These are phyloP conservation scores for Davidsoniella virescens DNA, from an alignment of 2,329 filamentous ascomycete genomes.

Conservation along the genomic window DNA sequence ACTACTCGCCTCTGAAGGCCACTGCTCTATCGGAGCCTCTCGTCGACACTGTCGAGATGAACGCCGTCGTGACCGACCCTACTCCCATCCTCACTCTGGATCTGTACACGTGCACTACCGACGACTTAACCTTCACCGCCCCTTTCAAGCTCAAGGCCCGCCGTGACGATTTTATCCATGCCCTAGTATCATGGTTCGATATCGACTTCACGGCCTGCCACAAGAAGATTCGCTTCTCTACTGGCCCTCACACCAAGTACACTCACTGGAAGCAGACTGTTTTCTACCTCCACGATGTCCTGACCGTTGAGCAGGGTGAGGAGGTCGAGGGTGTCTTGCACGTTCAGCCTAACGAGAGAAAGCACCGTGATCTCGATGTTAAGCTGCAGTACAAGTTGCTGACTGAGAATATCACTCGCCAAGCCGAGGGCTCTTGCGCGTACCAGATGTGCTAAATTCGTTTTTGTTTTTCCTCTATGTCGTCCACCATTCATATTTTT, in stretches of 20 bases:
- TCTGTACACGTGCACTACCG: slow-evolving; percentile 73
- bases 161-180: slow-evolving; percentile 89
- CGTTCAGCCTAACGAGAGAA: slow-evolving; percentile 84
- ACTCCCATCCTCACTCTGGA: slow-evolving; percentile 73
- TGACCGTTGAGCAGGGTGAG: slow-evolving; percentile 83
- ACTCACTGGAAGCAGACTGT: slow-evolving; percentile 99
- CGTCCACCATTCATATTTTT: neutral
- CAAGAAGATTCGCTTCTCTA: slow-evolving; percentile 94
- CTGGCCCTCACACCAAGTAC: slow-evolving; percentile 95
- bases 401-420: slow-evolving; percentile 55
- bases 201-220: slow-evolving; percentile 98
- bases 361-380: slow-evolving; percentile 89
- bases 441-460: slow-evolving; percentile 61
- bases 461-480: neutral
- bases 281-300: slow-evolving; percentile 86
- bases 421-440: slow-evolving; percentile 50
- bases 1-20: slow-evolving; percentile 86
- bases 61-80: slow-evolving; percentile 91
- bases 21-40: slow-evolving; percentile 90
- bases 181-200: slow-evolving; percentile 96
- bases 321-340: slow-evolving; percentile 54
- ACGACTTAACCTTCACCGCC: slow-evolving; percentile 68
- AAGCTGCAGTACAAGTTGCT: slow-evolving; percentile 67
- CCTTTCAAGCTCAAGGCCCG: slow-evolving; percentile 62
- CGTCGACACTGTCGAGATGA: slow-evolving; percentile 94